Evolutionary conservation across 768 basidiomycete species (phyloP).

Genomic region (Russula ochroleuca): DNA sequence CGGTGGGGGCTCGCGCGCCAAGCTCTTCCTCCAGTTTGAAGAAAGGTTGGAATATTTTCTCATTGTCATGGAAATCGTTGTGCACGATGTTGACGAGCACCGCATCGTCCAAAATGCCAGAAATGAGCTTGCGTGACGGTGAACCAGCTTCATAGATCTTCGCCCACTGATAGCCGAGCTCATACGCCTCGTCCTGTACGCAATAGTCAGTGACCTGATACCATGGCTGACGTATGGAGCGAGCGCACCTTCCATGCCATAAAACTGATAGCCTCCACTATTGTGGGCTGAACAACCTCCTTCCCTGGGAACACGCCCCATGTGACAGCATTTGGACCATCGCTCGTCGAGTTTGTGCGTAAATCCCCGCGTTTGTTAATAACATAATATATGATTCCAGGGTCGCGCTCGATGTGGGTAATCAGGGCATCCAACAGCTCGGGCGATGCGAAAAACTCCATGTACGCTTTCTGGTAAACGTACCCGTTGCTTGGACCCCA

Average conservation of each 20-base stretch:
- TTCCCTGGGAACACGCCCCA: constrained; percentile 99
- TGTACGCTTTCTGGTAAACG: constrained; percentile 96
- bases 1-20: constrained; percentile 34
- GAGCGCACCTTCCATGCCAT: constrained; percentile 91
- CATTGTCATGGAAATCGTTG: constrained; percentile 84
- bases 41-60: constrained; percentile 87
- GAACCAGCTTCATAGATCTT: constrained; percentile 77
- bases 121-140: constrained; percentile 68
- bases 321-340: constrained; percentile 97
- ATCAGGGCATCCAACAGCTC: constrained; percentile 67
- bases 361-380: constrained; percentile 96
- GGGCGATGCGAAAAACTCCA: constrained; percentile 90
- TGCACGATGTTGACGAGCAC: constrained; percentile 95
- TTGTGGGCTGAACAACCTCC: constrained; percentile 93
- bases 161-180: constrained; percentile 90
- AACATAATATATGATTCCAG: constrained; percentile 91
- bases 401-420: constrained; percentile 78
- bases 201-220: background rate
- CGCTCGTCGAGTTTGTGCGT: constrained; percentile 89
- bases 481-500: constrained; percentile 95
- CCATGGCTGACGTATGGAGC: background rate
- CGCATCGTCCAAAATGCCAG: constrained; percentile 71
- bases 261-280: constrained; percentile 95
- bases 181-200: constrained; percentile 86
- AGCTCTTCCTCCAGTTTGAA: constrained; percentile 68